These are phyloP conservation scores for Quercus phellos DNA, from an alignment of 331 rosid species.

Conservation along the genomic window DNA sequence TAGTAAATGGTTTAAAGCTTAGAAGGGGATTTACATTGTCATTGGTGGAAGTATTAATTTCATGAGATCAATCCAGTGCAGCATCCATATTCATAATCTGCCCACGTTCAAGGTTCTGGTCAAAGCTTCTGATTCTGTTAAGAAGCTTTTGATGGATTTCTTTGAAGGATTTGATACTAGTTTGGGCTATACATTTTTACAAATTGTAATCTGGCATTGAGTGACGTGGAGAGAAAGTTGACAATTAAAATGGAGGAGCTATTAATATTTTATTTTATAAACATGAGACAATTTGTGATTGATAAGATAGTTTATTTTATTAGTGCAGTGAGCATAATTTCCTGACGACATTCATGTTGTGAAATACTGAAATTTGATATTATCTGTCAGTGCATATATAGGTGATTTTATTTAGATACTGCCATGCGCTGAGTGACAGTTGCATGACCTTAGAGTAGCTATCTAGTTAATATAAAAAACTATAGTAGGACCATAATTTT, in stretches of 20 bases:
- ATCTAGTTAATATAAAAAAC: neutral
- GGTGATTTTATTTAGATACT: neutral
- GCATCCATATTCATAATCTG: too few species aligned
- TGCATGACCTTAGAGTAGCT: neutral
- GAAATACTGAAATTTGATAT: neutral
- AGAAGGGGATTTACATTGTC: too few species aligned
- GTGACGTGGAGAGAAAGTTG: neutral
- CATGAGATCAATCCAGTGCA: too few species aligned
- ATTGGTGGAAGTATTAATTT: too few species aligned
- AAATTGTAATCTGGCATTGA: too few species aligned
- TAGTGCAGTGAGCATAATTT: neutral
- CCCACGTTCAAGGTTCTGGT: too few species aligned
- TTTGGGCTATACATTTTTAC: neutral
- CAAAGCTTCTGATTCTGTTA: too few species aligned
- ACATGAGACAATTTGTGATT: neutral
- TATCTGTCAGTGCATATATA: neutral
- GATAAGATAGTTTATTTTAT: neutral
- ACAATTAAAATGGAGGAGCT: neutral
- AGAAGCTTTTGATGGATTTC: neutral
- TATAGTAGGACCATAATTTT: neutral
- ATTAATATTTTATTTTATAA: neutral
- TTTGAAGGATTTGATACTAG: neutral
- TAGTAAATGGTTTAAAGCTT: too few species aligned
- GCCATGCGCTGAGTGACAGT: neutral
- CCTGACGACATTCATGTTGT: neutral